phyloP scores from a whole-genome alignment of 2,329 filamentous ascomycete genomes.

The Penicillium decumbens region DNA sequence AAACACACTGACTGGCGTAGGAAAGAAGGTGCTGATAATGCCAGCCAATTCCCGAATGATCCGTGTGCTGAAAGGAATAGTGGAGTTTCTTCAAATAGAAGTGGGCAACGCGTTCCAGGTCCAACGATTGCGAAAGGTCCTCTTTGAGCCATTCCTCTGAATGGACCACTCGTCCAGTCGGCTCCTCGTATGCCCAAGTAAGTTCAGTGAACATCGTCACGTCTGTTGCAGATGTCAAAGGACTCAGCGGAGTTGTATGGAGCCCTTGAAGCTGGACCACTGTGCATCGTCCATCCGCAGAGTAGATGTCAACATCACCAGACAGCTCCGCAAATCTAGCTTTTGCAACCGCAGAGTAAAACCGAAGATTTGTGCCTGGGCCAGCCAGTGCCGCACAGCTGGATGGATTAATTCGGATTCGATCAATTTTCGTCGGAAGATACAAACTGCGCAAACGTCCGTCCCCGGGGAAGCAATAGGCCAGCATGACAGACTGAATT shows the following conservation, averaged over 20 bases:
- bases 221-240: conserved; percentile 13
- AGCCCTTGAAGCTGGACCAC: conserved; percentile 21
- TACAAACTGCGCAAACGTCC: conserved; percentile 18
- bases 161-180: neutral
- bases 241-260: conserved; percentile 19
- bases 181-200: conserved; percentile 16
- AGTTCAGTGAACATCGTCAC: conserved; percentile 20
- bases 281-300: conserved; percentile 11
- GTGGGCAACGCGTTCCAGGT: conserved; percentile 18
- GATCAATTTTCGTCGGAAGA: conserved; percentile 21
- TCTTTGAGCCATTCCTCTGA: neutral
- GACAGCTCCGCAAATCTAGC: conserved; percentile 16
- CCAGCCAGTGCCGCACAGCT: conserved; percentile 3
- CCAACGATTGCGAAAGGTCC: neutral
- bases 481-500: conserved; percentile 22
- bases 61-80: neutral
- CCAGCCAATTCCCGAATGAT: neutral
- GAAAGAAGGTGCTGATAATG: conserved; percentile 14
- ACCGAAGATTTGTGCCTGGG: conserved; percentile 12
- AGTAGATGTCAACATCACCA: conserved; percentile 25
- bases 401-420: conserved; percentile 16
- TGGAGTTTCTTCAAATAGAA: conserved; percentile 16
- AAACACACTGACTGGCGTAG: conserved; percentile 11
- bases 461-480: conserved; percentile 21
- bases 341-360: conserved; percentile 16